A percentile compares a stretch with the other conserved stretches of the same genome.
Conservation (phyloP, 2,329 filamentous ascomycete genomes). For the Sporothrix curviconia region DNA sequence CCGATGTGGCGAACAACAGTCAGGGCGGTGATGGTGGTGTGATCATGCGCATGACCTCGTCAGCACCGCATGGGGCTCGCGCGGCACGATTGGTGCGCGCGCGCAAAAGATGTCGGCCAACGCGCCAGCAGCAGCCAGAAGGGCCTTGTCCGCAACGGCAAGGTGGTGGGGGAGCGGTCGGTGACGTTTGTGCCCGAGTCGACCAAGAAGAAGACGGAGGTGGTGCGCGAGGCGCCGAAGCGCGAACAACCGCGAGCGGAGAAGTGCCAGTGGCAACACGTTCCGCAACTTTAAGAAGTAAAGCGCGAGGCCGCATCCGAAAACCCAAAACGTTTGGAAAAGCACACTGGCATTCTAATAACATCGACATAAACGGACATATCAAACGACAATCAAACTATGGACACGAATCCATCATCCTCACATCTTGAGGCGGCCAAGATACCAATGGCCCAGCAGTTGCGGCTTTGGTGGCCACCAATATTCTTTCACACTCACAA, state of each 20-base stretch:
- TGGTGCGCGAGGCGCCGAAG: slow-evolving; percentile 30
- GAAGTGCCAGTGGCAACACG: slow-evolving; percentile 70
- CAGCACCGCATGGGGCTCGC: slow-evolving; percentile 56
- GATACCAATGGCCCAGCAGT: background rate
- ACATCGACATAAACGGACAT: background rate
- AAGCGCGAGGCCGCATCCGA: too few species aligned
- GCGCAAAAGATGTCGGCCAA: slow-evolving; percentile 36
- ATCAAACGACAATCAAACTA: background rate
- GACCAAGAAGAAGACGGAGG: slow-evolving; percentile 41
- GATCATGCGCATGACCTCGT: slow-evolving; percentile 63
- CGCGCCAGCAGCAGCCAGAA: slow-evolving; percentile 20
- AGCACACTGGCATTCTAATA: background rate
- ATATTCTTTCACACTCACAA: too few species aligned
- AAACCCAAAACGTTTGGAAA: too few species aligned
- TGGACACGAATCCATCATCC: background rate
- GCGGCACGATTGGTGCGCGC: slow-evolving; percentile 49
- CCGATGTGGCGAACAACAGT: slow-evolving; percentile 15
- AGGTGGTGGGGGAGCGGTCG: slow-evolving; percentile 54
- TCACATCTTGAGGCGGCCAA: too few species aligned
- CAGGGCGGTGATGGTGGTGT: slow-evolving; percentile 27
- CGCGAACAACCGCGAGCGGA: slow-evolving; percentile 39
- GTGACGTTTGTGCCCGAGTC: slow-evolving; percentile 66
- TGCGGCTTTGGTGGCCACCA: too few species aligned
- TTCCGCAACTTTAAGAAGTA: slow-evolving; percentile 53
- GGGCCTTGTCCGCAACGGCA: slow-evolving; percentile 32